phyloP scores from a whole-genome alignment of 495 filamentous ascomycete genomes.

The Xylaria scruposa region DNA sequence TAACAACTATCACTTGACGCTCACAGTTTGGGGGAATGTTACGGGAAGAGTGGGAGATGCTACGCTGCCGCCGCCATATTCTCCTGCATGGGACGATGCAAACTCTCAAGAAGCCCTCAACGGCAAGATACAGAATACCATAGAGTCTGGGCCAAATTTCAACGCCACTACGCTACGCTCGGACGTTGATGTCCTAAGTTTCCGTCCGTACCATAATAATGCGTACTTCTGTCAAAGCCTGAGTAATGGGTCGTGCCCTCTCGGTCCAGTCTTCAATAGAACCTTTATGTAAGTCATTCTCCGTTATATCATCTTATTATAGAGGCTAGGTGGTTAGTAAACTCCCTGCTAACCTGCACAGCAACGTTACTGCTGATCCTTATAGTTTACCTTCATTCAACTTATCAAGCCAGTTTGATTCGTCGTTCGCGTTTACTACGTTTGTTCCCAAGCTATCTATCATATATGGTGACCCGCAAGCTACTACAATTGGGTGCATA shows the following conservation, averaged over 20 bases:
- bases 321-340: background rate
- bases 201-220: conserved; percentile 64
- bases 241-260: conserved; percentile 71
- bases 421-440: conserved; percentile 83
- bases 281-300: conserved; percentile 60
- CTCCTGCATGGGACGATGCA: conserved; percentile 60
- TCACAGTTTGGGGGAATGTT: conserved; percentile 92
- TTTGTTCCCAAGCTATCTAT: conserved; percentile 73
- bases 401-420: conserved; percentile 77
- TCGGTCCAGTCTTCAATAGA: conserved; percentile 71
- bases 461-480: conserved; percentile 70
- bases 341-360: conserved; percentile 16
- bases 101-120: conserved; percentile 55
- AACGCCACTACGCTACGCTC: conserved; percentile 74
- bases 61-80: conserved; percentile 61
- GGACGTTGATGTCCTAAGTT: conserved; percentile 74
- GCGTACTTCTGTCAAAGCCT: conserved; percentile 70
- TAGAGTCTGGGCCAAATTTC: conserved; percentile 43
- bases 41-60: conserved; percentile 61
- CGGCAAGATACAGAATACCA: conserved; percentile 78
- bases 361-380: conserved; percentile 34
- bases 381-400: conserved; percentile 71
- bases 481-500: conserved; percentile 76
- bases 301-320: conserved; percentile 1
- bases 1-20: conserved; percentile 68